phyloP scores from a whole-genome alignment of 2,329 filamentous ascomycete species.

The Geosmithia flava region DNA sequence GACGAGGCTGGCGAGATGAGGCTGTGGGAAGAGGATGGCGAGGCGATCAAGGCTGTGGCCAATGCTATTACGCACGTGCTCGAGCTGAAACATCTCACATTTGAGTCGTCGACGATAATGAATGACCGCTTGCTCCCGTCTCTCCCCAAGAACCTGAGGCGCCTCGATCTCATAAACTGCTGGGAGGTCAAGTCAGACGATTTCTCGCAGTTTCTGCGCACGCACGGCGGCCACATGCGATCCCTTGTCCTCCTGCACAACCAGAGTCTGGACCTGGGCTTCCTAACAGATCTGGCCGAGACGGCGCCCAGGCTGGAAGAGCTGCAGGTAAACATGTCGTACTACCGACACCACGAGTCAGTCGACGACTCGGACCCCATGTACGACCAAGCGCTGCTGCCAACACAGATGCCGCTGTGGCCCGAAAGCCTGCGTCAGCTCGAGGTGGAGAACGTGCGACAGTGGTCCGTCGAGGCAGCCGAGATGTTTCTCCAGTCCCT shows the following conservation, averaged over 20 bases:
- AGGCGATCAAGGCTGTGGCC: constrained; percentile 23
- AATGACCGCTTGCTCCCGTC: constrained; percentile 55
- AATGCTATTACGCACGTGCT: constrained; percentile 34
- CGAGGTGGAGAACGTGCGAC: constrained; percentile 65
- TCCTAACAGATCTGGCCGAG: constrained; percentile 52
- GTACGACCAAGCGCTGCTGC: constrained; percentile 56
- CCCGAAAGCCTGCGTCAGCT: constrained; percentile 58
- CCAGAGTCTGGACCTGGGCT: constrained; percentile 62
- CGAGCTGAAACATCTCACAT: constrained; percentile 51
- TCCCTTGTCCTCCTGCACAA: constrained; percentile 67
- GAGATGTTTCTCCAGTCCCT: constrained; percentile 71
- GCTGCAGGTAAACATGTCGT: constrained; percentile 67
- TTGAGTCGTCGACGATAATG: constrained; percentile 64
- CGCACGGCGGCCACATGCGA: constrained; percentile 55
- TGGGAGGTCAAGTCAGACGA: constrained; percentile 58
- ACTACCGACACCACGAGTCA: constrained; percentile 57
- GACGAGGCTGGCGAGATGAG: constrained; percentile 16
- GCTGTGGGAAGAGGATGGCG: constrained; percentile 25
- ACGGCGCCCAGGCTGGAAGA: constrained; percentile 60
- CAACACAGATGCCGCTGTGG: constrained; percentile 63
- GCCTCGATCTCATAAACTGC: constrained; percentile 69
- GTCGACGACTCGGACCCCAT: constrained; percentile 63
- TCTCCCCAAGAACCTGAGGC: constrained; percentile 52
- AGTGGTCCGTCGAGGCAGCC: constrained; percentile 58
- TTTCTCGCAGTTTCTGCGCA: constrained; percentile 51